Evolutionary conservation across 805 yeast species (phyloP), one percentile per base, ranked within the genome.

Genomic region (Priceomyces haplophilus): DNA sequence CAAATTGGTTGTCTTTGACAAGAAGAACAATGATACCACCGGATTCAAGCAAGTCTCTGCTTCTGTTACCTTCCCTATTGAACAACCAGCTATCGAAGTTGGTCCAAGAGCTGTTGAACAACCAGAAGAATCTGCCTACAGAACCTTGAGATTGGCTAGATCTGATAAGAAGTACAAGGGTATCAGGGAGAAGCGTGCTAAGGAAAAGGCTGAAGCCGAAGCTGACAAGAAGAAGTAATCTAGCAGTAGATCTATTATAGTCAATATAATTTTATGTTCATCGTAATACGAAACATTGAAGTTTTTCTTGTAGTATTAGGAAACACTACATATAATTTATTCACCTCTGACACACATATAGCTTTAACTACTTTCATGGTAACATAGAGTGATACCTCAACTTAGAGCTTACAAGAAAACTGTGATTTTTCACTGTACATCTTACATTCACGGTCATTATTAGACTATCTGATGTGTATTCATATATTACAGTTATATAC

Each of bases 131-230:
- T 53, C 79, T 62, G 98, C 99, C 69, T 91, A 65, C 95, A 81
- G 84, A 75, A 89, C 97, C 65, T 86, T 93, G 72, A 88, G 98
- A 79, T 75, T 79, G 65, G 98, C 98, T 56, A 87, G 93, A 82
- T 83, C 95, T 61, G 87, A 86, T 64, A 88, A 91, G 83, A 88
- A 80, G 76, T 85, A 80, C 85, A 79, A 74, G 73, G 99, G 99
- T 82, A 79, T 81, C 78, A 89, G 95, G 79, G 98, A 83, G 72
- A 93, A 91, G 95, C 86, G 97, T 79, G 96, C 96, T 67, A 82
- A 73, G 70, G 97, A 90, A 61, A 82, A 81, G 80, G 97, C 97
- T 73, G 98, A 88, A 79, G 98, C 97, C 73, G 99, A 90, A 80
- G 96, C 95, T 78, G 97, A 89, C 68, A 90, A 90, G 91, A 65